phyloP scores from a whole-genome alignment of 306 rosid genomes.

The Begonia masoniana region DNA sequence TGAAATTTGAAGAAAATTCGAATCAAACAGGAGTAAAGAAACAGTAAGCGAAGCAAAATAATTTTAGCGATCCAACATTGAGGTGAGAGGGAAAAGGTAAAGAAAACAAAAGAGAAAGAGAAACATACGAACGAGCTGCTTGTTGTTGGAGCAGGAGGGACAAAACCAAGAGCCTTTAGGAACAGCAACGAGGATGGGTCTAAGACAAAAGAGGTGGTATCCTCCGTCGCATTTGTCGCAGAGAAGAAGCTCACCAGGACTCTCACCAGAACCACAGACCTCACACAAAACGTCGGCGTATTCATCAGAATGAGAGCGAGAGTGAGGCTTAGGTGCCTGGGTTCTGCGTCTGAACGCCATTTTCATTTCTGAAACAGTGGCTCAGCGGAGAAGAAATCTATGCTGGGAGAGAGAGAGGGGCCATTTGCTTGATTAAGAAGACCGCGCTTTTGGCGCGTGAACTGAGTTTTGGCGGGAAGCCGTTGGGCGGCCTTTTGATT shows the following conservation, averaged over 20 bases:
- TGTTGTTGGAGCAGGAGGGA: conserved; percentile 36
- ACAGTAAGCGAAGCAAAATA: too few relatives aligned
- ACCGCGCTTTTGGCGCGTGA: too few relatives aligned
- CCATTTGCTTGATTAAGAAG: too few relatives aligned
- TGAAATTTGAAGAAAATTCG: too few relatives aligned
- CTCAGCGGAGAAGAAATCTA: too few relatives aligned
- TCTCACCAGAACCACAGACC: conserved; percentile 47
- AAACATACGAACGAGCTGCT: conserved; percentile 36
- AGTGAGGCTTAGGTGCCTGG: conserved; percentile 33
- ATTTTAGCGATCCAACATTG: too few relatives aligned
- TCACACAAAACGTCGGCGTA: conserved; percentile 25
- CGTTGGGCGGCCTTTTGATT: too few relatives aligned
- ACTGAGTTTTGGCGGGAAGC: too few relatives aligned
- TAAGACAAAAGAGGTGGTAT: conserved; percentile 63
- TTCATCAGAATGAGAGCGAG: conserved; percentile 3
- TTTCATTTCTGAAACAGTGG: neutral
- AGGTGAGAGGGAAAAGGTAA: too few relatives aligned
- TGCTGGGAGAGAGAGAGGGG: too few relatives aligned
- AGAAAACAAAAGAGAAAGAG: neutral
- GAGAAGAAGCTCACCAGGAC: conserved; percentile 51
- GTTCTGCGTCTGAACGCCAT: conserved; percentile 40
- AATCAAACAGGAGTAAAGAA: too few relatives aligned
- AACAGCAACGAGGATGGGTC: conserved; percentile 50
- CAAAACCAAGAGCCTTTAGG: conserved; percentile 79
- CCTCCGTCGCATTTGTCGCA: conserved; percentile 76